Base-by-base conservation (phyloP, 2,329 filamentous ascomycete genomes). In the Boeremia exigua region DNA sequence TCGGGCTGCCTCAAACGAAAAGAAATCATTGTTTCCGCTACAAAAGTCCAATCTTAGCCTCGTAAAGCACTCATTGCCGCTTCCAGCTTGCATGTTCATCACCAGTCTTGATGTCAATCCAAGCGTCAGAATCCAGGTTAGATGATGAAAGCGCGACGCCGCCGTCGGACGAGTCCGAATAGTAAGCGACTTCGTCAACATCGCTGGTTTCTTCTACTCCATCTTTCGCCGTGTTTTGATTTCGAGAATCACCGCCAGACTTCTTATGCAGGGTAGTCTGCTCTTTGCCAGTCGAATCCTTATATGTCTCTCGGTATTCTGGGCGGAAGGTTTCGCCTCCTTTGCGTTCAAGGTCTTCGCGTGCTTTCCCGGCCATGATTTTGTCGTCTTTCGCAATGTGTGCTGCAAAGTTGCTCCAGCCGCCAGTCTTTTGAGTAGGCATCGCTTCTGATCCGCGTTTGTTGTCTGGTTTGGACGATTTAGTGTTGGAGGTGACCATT, bases 251-350 rank as follows among this genome's bases (percentile, higher is more conserved):
- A 8, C 19, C 15, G 6, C 14, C 38, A 7, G 37, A 17, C 23
- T 27, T 34, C 6, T 44, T 38, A 27, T 52, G 39, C 4, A 53
- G 37, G 2, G 10, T 43, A 1, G 25, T 40, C 17, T 49, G 17
- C 15, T 19, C 53, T n/a, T 48, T 30, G 0, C 56, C 48, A n/a
- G 34, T 12, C 25, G 29, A 23, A n/a, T 42, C 50, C 28, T 53
- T 53, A 34, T 55, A 53, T 9, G 44, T 52, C 34, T 59, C 56
- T 30, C 42, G 36, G 1, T 53, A 29, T 29, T 59, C 51, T 14
- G 56, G 51, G 12, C 48, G 25, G 15, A 55, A 55, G 1, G 8
- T 34, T 7, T 48, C 19, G 2, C 38, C 44, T 19, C 38, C 38
- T 10, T 37, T 10, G 6, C 32, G 49, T 14, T 40, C 29, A 8